A percentile compares a stretch with the other conserved stretches of the same genome.
phyloP scores from a whole-genome alignment of 768 basidiomycete genomes.

The Cystofilobasidium ferigula region DNA sequence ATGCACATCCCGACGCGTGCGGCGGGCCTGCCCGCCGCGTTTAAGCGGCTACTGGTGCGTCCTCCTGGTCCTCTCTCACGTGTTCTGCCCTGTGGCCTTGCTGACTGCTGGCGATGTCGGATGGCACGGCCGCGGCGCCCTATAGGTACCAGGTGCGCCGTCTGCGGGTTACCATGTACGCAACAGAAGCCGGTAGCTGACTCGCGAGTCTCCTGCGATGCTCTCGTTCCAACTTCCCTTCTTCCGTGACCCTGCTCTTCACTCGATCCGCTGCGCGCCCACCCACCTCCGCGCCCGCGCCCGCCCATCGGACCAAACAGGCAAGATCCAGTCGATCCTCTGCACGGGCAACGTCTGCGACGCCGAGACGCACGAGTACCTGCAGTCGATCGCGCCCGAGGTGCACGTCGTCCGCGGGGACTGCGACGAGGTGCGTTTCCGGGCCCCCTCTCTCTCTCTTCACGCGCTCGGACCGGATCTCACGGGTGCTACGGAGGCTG shows the following conservation, averaged over 20 bases:
- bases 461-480: no score
- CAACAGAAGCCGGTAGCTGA: neutral
- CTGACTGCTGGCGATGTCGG: neutral
- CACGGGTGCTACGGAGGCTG: neutral
- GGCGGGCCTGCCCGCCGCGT: constrained; percentile 77
- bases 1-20: constrained; percentile 77
- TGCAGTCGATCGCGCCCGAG: constrained; percentile 85
- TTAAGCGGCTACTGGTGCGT: constrained; percentile 77
- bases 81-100: neutral
- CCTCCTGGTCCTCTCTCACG: neutral
- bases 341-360: constrained; percentile 98
- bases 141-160: constrained; percentile 24
- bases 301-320: no score
- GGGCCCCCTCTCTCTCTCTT: no score
- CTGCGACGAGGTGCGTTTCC: constrained; percentile 83
- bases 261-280: no score
- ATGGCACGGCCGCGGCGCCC: neutral
- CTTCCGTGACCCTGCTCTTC: no score
- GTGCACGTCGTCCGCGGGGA: constrained; percentile 86
- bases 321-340: constrained; percentile 95
- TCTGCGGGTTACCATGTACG: neutral
- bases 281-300: no score
- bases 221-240: neutral
- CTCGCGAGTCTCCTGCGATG: neutral
- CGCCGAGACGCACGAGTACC: constrained; percentile 91